A percentile compares a stretch with the other conserved stretches of the same genome.
phyloP scores from a whole-genome alignment of 352 stramenopile species.

The Lagenidium sp. region DNA sequence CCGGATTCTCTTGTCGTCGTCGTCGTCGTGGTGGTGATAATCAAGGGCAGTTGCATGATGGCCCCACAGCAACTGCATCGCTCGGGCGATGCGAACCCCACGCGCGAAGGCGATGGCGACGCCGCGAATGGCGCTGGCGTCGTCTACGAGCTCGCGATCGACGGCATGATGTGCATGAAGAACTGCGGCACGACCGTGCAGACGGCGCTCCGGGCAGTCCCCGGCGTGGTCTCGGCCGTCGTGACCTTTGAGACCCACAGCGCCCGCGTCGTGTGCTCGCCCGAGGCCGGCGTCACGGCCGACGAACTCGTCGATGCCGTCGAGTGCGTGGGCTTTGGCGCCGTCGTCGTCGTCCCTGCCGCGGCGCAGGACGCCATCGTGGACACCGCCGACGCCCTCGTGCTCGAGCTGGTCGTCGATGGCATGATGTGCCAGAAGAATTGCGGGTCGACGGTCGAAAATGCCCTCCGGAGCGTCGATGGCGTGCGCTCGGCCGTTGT shows the following conservation, averaged over 20 bases:
- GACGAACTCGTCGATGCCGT: slow-evolving; percentile 66
- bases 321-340: slow-evolving; percentile 71
- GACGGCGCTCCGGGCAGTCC: slow-evolving; percentile 51
- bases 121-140: slow-evolving; percentile 3
- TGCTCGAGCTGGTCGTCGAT: slow-evolving; percentile 73
- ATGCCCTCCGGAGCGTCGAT: slow-evolving; percentile 68
- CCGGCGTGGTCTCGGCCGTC: slow-evolving; percentile 54
- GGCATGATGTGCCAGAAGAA: slow-evolving; percentile 96
- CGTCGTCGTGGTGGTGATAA: no score
- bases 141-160: slow-evolving; percentile 67
- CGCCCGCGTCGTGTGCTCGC: slow-evolving; percentile 39
- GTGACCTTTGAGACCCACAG: slow-evolving; percentile 60
- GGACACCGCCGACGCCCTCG: slow-evolving; percentile 15
- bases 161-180: slow-evolving; percentile 95
- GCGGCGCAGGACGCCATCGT: background rate
- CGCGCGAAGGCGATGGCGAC: slow-evolving; percentile 1
- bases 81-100: no score
- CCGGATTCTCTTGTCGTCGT: no score
- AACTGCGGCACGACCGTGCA: slow-evolving; percentile 91
- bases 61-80: slow-evolving; percentile 1
- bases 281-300: slow-evolving; percentile 22
- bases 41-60: slow-evolving; percentile 11
- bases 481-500: slow-evolving; percentile 66
- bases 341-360: slow-evolving; percentile 21
- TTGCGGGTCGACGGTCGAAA: slow-evolving; percentile 87